Base-by-base conservation (phyloP, 2,329 filamentous ascomycete species). In the Hortaea sp. region DNA sequence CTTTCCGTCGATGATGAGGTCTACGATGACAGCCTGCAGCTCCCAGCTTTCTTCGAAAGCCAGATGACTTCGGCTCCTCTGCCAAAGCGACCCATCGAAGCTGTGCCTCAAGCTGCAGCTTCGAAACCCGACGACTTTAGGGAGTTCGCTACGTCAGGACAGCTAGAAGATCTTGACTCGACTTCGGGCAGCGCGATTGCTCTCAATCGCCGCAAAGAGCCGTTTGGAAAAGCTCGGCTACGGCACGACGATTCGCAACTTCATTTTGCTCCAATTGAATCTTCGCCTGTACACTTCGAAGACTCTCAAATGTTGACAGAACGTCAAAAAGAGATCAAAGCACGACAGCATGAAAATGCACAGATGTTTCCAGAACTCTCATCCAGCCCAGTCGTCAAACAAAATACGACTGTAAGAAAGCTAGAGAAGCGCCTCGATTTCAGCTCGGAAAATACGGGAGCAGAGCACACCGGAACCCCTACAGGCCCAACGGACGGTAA, bases 191-290 rank as follows among this genome's bases (percentile, higher is more conserved):
- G 20, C 20, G 20, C 20, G 20, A 20, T 20, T 20, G 20, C 20
- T 20, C 20, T 20, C 20, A 20, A 20, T 20, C 20, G n/a, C 32
- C 32, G 32, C 32, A 35, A 35, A n/a, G 32, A 9, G 9, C n/a
- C 32, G 7, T 9, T 37, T 3, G 30, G 65, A 9, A 77, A 74
- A 41, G 70, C 75, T 12, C 77, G 76, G 49, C 70, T 82, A 29
- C 78, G 84, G 31, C 88, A 94, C 55, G 79, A 94, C 51, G 77
- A 94, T 63, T 94, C 87, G 0, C 88, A 94, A 58, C 75, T 94
- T 28, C 75, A 85, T 39, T 92, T 92, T 57, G 78, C 82, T 2
- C 69, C 79, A 0, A 82, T 90, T 41, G 75, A 77, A 29, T 78
- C 81, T 0, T 68, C 74, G 3, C 66, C 72, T 4, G 64, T 68